phyloP scores from a whole-genome alignment of 1,139 yeast genomes.

The Saccharomycopsis hybrid region DNA sequence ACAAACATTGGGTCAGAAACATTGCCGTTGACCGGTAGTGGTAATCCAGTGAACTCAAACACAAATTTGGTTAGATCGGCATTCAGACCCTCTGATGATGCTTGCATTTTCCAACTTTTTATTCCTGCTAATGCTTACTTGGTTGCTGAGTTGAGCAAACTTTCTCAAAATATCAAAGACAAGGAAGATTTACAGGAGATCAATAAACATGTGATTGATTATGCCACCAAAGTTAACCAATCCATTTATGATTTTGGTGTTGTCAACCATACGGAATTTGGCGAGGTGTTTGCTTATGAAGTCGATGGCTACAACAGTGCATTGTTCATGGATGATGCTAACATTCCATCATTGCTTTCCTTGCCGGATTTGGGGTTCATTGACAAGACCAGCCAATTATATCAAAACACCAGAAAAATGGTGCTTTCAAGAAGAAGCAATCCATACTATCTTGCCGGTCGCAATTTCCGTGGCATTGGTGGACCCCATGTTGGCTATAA shows the following conservation, averaged over 20 bases:
- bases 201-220: slow-evolving; percentile 26
- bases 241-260: slow-evolving; percentile 66
- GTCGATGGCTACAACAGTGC: slow-evolving; percentile 82
- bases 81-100: slow-evolving; percentile 87
- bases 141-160: slow-evolving; percentile 50
- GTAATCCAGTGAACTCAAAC: slow-evolving; percentile 71
- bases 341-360: slow-evolving; percentile 74
- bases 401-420: slow-evolving; percentile 77
- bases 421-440: slow-evolving; percentile 62
- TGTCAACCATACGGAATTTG: slow-evolving; percentile 59
- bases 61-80: slow-evolving; percentile 80
- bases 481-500: slow-evolving; percentile 84
- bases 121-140: slow-evolving; percentile 84
- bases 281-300: slow-evolving; percentile 80
- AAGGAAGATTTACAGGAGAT: slow-evolving; percentile 21
- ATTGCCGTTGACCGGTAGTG: slow-evolving; percentile 67
- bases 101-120: slow-evolving; percentile 72
- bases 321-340: slow-evolving; percentile 84
- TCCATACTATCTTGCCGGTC: slow-evolving; percentile 68
- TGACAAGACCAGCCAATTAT: slow-evolving; percentile 45
- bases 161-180: slow-evolving; percentile 23
- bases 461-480: slow-evolving; percentile 67
- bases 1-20: slow-evolving; percentile 81
- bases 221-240: slow-evolving; percentile 38
- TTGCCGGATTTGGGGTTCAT: slow-evolving; percentile 76